Evolutionary conservation across 2,329 filamentous ascomycete genomes (phyloP), one percentile per base, ranked within the genome.

Genomic region (Stemphylium vesicarium): DNA sequence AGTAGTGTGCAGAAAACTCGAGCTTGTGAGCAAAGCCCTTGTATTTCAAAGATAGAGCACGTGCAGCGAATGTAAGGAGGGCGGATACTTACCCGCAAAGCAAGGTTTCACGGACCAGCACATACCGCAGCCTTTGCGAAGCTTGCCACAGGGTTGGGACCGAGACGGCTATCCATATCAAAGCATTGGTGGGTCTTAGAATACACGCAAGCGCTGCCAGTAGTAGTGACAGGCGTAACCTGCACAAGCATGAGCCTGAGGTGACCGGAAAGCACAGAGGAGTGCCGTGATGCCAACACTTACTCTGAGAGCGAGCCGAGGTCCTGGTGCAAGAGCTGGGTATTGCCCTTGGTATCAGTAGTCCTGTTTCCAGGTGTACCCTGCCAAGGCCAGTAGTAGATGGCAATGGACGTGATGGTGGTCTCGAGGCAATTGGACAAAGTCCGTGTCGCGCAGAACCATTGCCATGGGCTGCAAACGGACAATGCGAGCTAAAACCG

Each of bases 341-440:
- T 38, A 56, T 59, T 54, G 49, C 40, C 56, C 51, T 64, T 52
- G 37, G 57, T 38, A 40, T 37, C 55, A 52, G 41, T 70, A 62
- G 16, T 47, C 36, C 57, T 50, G 59, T 58, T 54, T 60, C 20
- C 55, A 49, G 60, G 43, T 50, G 57, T 41, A 44, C 74, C 69
- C 53, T 85, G 80, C 93, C 95, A 98, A 11, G 95, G 94, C 90
- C 92, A 98, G 65, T 88, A 85, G 71, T 86, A 87, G 40, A 98
- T 80, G 1, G 92, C 94, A 66, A 86, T 82, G 55, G 90, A 81
- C 4, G 94, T 97, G 64, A 99, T 78, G 0, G 90, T 90, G n/a
- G 89, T 92, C 80, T 99, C 95, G 4, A 98, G 80, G 47, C 88
- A 95, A 77, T 99, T 99, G 50, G 94, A 97, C 70, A 99, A 89